A percentile compares a stretch with the other conserved stretches of the same genome.
Evolutionary conservation across 208 protist genomes (phyloP).

Genomic region (Herpetomonas samuelpessoai): DNA sequence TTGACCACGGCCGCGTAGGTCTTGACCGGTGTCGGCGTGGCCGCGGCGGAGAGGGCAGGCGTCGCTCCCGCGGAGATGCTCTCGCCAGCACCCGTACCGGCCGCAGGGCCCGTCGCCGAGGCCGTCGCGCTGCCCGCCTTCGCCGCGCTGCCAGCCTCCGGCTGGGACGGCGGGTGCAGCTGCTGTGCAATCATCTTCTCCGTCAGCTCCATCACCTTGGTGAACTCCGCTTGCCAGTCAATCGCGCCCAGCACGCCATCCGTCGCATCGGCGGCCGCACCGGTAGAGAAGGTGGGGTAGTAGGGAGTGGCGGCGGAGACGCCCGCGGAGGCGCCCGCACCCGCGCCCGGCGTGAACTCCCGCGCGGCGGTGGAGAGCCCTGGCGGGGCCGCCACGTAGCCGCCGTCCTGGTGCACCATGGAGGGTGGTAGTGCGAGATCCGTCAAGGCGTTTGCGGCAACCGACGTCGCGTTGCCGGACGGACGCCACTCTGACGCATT

Average conservation of each 20-base stretch:
- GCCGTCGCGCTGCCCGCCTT: no score
- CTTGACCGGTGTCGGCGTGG: no score
- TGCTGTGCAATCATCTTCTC: slow-evolving; percentile 63
- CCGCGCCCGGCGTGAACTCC: slow-evolving; percentile 2
- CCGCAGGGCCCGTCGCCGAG: no score
- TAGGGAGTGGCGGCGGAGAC: slow-evolving; percentile 19
- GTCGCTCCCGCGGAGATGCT: neutral
- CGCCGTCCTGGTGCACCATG: slow-evolving; percentile 17
- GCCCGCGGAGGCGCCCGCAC: neutral
- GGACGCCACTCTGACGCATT: slow-evolving; percentile 82
- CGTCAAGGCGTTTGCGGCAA: slow-evolving; percentile 20
- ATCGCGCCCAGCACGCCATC: slow-evolving; percentile 26
- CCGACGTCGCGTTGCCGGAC: slow-evolving; percentile 20
- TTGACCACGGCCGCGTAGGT: no score
- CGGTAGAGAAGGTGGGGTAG: slow-evolving; percentile 28
- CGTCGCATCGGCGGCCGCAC: slow-evolving; percentile 14
- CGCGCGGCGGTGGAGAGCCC: neutral
- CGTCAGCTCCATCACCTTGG: slow-evolving; percentile 70
- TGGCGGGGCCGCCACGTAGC: neutral
- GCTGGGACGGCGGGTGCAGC: slow-evolving; percentile 35
- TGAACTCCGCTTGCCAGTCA: slow-evolving; percentile 74
- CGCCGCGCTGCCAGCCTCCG: no score
- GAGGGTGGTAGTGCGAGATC: slow-evolving; percentile 42
- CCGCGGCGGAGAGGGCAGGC: neutral
- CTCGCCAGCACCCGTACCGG: no score